Conservation (phyloP, 768 basidiomycete genomes). For the Suillus decipiens region DNA sequence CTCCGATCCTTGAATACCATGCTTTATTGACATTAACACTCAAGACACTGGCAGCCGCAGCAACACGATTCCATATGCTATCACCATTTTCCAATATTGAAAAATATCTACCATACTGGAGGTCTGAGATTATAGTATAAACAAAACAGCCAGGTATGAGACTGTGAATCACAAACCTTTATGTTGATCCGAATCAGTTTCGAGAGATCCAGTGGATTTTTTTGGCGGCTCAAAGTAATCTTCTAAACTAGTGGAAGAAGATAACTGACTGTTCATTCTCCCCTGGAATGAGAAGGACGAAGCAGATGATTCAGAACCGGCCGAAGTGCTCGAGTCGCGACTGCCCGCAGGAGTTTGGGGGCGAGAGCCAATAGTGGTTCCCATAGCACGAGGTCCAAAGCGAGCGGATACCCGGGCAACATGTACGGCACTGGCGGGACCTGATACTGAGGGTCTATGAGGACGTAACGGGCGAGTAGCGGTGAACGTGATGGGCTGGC, state of each 20-base stretch:
- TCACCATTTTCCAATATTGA: slow-evolving; percentile 38
- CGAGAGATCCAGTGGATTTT: neutral
- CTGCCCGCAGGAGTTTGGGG: neutral
- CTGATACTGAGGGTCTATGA: slow-evolving; percentile 25
- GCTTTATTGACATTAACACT: slow-evolving; percentile 61
- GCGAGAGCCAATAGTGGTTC: neutral
- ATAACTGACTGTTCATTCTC: slow-evolving; percentile 39
- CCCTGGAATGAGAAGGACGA: slow-evolving; percentile 39
- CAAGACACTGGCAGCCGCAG: slow-evolving; percentile 50
- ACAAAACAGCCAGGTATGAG: neutral
- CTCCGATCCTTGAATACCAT: slow-evolving; percentile 47
- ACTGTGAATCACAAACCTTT: neutral
- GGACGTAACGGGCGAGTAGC: slow-evolving; percentile 24
- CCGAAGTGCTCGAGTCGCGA: slow-evolving; percentile 8
- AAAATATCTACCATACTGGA: neutral
- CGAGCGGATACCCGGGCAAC: slow-evolving; percentile 4
- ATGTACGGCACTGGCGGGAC: slow-evolving; percentile 5
- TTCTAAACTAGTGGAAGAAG: slow-evolving; percentile 47
- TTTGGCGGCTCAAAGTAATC: slow-evolving; percentile 29
- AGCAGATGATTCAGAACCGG: slow-evolving; percentile 29
- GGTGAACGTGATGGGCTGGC: neutral
- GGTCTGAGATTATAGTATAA: neutral
- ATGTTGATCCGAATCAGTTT: neutral
- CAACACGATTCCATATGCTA: slow-evolving; percentile 58
- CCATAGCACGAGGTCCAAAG: slow-evolving; percentile 5